Base-by-base conservation (phyloP, 2,329 filamentous ascomycete species). In the Penicillium griseofulvum region DNA sequence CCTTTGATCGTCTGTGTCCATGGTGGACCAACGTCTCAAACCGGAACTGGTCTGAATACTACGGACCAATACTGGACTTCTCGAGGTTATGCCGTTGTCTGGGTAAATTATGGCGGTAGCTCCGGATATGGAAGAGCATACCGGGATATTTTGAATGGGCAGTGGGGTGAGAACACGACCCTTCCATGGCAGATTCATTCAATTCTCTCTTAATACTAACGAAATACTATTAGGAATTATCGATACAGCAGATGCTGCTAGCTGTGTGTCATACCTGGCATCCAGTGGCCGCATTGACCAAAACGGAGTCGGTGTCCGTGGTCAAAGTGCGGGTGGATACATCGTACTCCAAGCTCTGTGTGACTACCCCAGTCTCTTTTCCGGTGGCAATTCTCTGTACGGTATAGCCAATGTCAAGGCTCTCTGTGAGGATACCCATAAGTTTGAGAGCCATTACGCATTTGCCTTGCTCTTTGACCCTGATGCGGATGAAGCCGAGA, bases 391-490 rank as follows among this genome's bases (percentile, higher is more conserved):
- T 5, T 77, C 74, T 45, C 69, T 77, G 3, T 81, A 75, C 26
- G 81, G 81, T 7, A 75, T 83, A 16, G 76, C 76, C 42, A 79
- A 82, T n/a, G 61, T 82, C 14, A 71, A 71, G 34, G 67, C 69
- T 1, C 70, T 83, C 2, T 71, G 68, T 11, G 69, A 68, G 7
- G 73, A 75, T 17, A 83, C 80, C 0, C 81, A 83, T 62, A 83
- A 83, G 67, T 75, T 83, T 16, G 81, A 83, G 65, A 76, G 71
- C 0, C 74, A 77, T 48, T 83, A 83, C 61, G 67, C 76, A n/a
- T 72, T 74, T 5, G 68, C 72, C 2, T 67, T 83, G 3, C 56
- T 81, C 1, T 71, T 78, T 2, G 43, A 51, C 28, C 58, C 64
- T 0, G 71, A 68, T 6, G 68, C 70, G 19, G 62, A 63, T 2